A percentile compares a stretch with the other conserved stretches of the same genome.
Conservation (phyloP, 139 green algal species). For the Gonium pectorale region DNA sequence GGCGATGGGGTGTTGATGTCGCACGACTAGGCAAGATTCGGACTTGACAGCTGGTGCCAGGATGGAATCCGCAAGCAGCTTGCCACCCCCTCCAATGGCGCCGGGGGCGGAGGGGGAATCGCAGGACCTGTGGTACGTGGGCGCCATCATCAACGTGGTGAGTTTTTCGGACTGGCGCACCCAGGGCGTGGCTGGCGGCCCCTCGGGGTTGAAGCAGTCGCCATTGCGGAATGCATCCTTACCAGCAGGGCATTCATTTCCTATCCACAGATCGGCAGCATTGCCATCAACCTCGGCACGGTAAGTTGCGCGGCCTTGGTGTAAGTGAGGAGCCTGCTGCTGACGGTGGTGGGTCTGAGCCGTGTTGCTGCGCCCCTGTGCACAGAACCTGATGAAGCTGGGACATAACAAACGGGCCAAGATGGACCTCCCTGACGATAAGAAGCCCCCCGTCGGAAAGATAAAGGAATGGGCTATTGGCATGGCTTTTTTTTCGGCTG, state of each 20-base stretch:
- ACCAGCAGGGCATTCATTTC: too few species aligned
- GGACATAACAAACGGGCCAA: constrained; percentile 80
- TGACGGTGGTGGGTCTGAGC: neutral
- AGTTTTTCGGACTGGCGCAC: too few species aligned
- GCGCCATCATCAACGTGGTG: constrained; percentile 40
- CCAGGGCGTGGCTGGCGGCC: too few species aligned
- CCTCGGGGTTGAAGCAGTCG: too few species aligned
- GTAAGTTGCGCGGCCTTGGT: constrained; percentile 36
- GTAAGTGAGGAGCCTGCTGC: neutral
- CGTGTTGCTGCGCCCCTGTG: neutral
- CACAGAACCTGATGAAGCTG: constrained; percentile 92
- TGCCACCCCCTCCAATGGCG: neutral
- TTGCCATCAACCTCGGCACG: constrained; percentile 85
- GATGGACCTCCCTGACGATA: constrained; percentile 37
- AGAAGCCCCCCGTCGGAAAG: constrained; percentile 50
- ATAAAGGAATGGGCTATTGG: constrained; percentile 78
- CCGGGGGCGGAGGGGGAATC: neutral
- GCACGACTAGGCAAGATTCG: too few species aligned
- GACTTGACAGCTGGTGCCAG: too few species aligned
- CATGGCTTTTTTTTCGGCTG: constrained; percentile 74
- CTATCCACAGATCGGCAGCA: constrained; percentile 74
- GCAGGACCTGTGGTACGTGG: constrained; percentile 34
- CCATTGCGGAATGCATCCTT: too few species aligned
- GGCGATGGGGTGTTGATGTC: too few species aligned
- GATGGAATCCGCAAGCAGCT: too few species aligned